Evolutionary conservation across 2,329 filamentous ascomycete genomes (phyloP), one percentile per base, ranked within the genome.

Genomic region (Pyricularia grisea): DNA sequence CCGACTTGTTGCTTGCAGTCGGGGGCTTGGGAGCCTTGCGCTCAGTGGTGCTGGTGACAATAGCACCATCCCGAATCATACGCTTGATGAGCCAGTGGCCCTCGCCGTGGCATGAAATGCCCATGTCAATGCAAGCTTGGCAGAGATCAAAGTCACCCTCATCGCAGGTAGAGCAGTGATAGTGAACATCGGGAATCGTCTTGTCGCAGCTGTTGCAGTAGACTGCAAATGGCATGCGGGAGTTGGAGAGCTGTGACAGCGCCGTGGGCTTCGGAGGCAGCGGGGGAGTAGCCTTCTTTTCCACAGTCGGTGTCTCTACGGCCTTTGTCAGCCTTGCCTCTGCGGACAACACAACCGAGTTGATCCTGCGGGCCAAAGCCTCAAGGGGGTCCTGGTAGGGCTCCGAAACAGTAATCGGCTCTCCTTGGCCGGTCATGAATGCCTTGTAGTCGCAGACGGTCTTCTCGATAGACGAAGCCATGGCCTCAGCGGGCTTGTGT

Each of bases 11-110:
- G 33, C 42, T 68, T 20, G 70, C 68, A 9, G 30, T 31, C 20
- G 69, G 64, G 28, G 33, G 25, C 80, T 90, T 93, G 69, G 91
- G 89, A 55, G 87, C 83, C 70, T 97, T 84, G 28, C 85, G 91
- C 80, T 97, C 92, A 0, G 94, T 97, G 27, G 87, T 92, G 83
- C 94, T 97, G 79, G 88, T 92, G 73, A 92, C 86, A 69, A 97
- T 89, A 72, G 88, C 84, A 67, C 94, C 94, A 70, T 93, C 86
- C 75, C 90, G 85, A 71, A 97, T 87, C 72, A 88, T 88, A 70
- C 95, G 90, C 87, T 97, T 97, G 78, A 98, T 94, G 79, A 99
- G 84, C 94, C 93, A 97, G 81, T 99, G 95, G 72, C 88, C 86
- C 33, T 90, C 86, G 69, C 89, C 89, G 71, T 89, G 86, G 82